These are phyloP conservation scores for Rickenella mellea DNA, from an alignment of 768 basidiomycete genomes.

Conservation along the genomic window DNA sequence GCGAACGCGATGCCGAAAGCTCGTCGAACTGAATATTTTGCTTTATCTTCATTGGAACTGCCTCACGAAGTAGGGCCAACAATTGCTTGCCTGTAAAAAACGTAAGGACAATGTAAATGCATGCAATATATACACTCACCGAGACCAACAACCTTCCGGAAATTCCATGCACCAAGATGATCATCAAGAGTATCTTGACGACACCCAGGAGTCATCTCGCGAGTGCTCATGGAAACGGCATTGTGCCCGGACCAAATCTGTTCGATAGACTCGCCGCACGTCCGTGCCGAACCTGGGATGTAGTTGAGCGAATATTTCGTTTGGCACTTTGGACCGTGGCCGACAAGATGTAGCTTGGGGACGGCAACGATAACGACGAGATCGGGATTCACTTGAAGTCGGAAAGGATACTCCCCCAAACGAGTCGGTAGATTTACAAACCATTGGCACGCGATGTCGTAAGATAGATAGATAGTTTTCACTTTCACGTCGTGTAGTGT, in stretches of 20 bases:
- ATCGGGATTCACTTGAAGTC: background rate
- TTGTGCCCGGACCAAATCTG: constrained; percentile 16
- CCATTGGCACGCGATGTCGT: constrained; percentile 20
- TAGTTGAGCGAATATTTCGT: constrained; percentile 14
- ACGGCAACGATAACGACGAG: background rate
- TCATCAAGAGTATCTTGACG: constrained; percentile 10
- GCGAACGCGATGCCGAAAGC: background rate
- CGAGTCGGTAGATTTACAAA: constrained; percentile 10
- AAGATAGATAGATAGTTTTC: constrained; percentile 11
- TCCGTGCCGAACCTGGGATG: constrained; percentile 11
- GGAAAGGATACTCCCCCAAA: constrained; percentile 4
- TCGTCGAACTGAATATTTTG: too few relatives aligned
- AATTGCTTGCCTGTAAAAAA: too few relatives aligned
- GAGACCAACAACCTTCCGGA: background rate
- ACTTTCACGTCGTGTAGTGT: constrained; percentile 5
- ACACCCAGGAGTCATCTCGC: constrained; percentile 22
- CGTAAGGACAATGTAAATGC: too few relatives aligned
- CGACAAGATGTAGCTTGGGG: constrained; percentile 6
- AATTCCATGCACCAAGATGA: background rate
- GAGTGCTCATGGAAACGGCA: constrained; percentile 11
- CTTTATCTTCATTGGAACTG: too few relatives aligned
- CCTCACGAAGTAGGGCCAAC: too few relatives aligned
- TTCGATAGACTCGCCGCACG: constrained; percentile 22
- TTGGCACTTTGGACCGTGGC: constrained; percentile 3
- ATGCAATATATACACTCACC: background rate